Evolutionary conservation across 225 moss, liverwort and hornwort genomes (phyloP), one percentile per base, ranked within the genome.

Genomic region (Polytrichum commune): DNA sequence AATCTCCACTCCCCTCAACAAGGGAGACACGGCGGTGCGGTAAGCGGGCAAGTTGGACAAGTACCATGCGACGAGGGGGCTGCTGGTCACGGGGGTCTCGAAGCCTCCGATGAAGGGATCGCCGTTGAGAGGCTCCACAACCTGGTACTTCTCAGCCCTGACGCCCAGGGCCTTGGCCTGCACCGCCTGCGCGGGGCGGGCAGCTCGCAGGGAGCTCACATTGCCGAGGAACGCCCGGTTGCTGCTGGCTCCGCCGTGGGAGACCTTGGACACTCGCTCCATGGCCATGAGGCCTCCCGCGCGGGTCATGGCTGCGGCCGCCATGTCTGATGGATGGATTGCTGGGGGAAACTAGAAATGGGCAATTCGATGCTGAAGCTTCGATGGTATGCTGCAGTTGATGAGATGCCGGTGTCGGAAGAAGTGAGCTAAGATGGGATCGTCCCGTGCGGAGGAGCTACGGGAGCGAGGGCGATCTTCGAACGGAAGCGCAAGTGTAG

Each of bases 91-190:
- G 24, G 97, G 97, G 7, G 97, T 98, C 77, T 98, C 97, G 0
- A 98, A 66, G 5, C 94, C 89, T 16, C 94, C 97, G 33, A 98
- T 91, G 80, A 98, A 98, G 29, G 97, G 97, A 65, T 98, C 97
- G 0, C 92, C 91, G 58, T 98, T 98, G 35, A 98, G 29, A 23
- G 97, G 94, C 88, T 92, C 91, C 5, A 98, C 58, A 4, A 98
- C 97, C 84, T 98, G 94, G 79, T 89, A 98, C 91, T 98, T 87
- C 77, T 84, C 87, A 22, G 87, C 84, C 4, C 79, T 77, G 6
- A 76, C 76, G 7, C 20, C 27, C 75, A 82, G 0, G 8, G 77
- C 68, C 16, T 33, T 79, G 62, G 75, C 78, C 53, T 73, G 80
- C 6, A 83, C 27, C 29, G 67, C 58, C 73, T 20, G 38, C 8